Evolutionary conservation across 805 yeast species (phyloP), one percentile per base, ranked within the genome.

Genomic region (Teunomyces gatunensis): DNA sequence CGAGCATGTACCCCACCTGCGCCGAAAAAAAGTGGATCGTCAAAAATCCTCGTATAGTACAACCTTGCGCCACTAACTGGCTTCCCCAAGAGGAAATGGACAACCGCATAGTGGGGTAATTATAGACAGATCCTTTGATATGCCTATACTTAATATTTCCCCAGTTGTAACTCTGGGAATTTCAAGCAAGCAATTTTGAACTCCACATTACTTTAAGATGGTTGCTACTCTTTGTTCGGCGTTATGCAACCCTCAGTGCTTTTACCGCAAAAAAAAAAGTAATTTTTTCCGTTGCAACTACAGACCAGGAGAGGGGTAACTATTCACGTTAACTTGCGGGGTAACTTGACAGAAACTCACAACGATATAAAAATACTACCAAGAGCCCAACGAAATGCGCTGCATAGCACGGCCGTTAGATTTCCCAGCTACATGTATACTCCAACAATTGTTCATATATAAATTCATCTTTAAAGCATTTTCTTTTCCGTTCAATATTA

Each of bases 291-390:
- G 40, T 37, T 37, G 40, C 40, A 37, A 20, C 40, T 36, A 17
- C 40, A 37, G 25, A n/a, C 40, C 29, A 37, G 20, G 40, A 37
- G 40, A 37, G 40, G 40, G 40, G 40, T 37, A 37, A 37, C 15
- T 13, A 49, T 54, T 29, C 36, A 41, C 44, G 15, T 30, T 28
- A 25, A 41, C 32, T 41, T 41, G 44, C 44, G 44, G 44, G 44
- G 44, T 41, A 41, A 37, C 39, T 37, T 37, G 40, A 37, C 40
- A 37, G 25, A 23, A 23, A 37, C 40, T 9, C 29, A 21, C 40
- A 20, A 21, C 17, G 29, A 23, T 37, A 37, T 37, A 37, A 37
- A 36, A 37, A 37, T 37, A 37, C 40, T 23, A 6, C 12, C 18
- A 12, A 6, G 17, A 13, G 28, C 40, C 40, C 40, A 23, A 13